Conservation (phyloP, 768 basidiomycete genomes). For the Tubosaeta sp. region DNA sequence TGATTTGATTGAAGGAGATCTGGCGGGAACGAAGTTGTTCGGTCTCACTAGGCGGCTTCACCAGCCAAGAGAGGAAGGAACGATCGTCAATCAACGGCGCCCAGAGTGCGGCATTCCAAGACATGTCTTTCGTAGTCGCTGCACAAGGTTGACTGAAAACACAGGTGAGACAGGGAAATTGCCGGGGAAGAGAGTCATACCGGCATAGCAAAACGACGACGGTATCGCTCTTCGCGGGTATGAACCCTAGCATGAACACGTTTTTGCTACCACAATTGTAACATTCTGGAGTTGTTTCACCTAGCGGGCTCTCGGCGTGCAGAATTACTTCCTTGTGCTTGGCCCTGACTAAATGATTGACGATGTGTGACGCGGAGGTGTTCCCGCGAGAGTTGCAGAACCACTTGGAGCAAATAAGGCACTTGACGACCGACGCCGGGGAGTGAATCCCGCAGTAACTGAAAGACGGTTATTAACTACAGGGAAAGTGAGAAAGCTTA, state of each 20-base stretch:
- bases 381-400: constrained; percentile 99
- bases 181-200: constrained; percentile 40
- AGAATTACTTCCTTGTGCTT: constrained; percentile 99
- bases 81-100: constrained; percentile 98
- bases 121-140: constrained; percentile 94
- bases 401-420: constrained; percentile 88
- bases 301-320: constrained; percentile 91
- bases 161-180: not conserved
- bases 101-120: constrained; percentile 98
- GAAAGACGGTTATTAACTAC: constrained; percentile 7
- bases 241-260: constrained; percentile 99
- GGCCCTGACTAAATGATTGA: constrained; percentile 97
- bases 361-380: constrained; percentile 97
- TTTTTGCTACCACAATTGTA: constrained; percentile 99
- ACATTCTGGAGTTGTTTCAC: constrained; percentile 97
- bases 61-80: constrained; percentile 98
- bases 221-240: constrained; percentile 98
- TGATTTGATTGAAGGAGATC: constrained; percentile 96
- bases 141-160: constrained; percentile 88
- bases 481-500: constrained; percentile 9
- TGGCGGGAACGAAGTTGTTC: constrained; percentile 96
- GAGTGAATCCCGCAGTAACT: constrained; percentile 99
- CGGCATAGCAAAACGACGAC: constrained; percentile 96
- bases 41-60: constrained; percentile 93
- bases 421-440: constrained; percentile 95